Base-by-base conservation (phyloP, 2,329 filamentous ascomycete species). In the Blastomyces percursus region DNA sequence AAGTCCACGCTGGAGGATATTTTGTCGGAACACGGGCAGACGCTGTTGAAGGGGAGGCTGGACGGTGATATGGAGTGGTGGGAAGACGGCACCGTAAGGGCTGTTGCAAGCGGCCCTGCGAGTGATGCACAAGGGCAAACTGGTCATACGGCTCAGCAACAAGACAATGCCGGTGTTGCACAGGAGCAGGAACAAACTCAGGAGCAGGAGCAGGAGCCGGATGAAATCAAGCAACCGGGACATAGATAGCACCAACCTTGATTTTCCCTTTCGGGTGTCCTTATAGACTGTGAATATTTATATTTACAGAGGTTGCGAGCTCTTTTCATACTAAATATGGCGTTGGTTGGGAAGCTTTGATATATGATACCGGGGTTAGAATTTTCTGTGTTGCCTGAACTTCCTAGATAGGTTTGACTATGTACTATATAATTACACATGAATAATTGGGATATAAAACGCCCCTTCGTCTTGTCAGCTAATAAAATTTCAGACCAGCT, bases 51-150 rank as follows among this genome's bases (percentile, higher is more conserved):
- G 71, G 93, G 92, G 5, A 82, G 86, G 66, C 76, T 88, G 60
- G 86, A 92, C 60, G 91, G 90, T n/a, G 89, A 96, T 72, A 78
- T 96, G 57, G 93, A 97, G 74, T 94, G 96, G 68, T 96, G 91
- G 88, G 87, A 89, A 38, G 90, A 96, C 67, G 85, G 60, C 27
- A 54, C 60, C 11, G 60, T 55, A 32, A 61, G 48, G 38, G 14
- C 35, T 11, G 32, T 52, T 46, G 59, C 19, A 12, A 16, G 16
- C 3, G 46, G 21, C 32, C 38, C 44, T 50, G 9, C 7, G 46
- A 40, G 32, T 40, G 56, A 30, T 12, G 21, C 4, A 16, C 30
- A 56, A n/a, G 44, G 12, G 19, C 44, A 51, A 11, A 38, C 40
- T 3, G 19, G 30, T 19, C 30, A 56, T 19, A 24, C 35, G 54